phyloP scores from a whole-genome alignment of 202 grass and related monocot species.

The Bolboschoenoplectus hybrid region DNA sequence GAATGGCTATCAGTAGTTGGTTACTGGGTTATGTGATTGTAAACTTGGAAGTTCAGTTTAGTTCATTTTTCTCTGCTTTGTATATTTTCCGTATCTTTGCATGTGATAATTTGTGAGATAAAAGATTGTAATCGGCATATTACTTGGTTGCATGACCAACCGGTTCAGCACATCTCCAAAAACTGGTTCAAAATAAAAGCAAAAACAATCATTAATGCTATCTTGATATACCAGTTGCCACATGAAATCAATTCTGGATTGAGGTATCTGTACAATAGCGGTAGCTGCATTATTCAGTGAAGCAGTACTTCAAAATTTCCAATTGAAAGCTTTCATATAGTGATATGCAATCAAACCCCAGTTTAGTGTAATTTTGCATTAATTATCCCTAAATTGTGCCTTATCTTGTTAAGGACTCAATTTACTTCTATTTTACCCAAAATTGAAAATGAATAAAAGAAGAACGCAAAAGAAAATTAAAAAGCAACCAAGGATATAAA shows the following conservation, averaged over 20 bases:
- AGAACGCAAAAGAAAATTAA: background rate
- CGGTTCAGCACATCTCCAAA: constrained; percentile 18
- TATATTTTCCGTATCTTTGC: background rate
- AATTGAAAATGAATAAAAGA: background rate
- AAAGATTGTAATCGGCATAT: background rate
- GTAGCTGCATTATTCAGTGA: background rate
- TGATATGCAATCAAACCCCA: background rate
- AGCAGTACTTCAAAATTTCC: background rate
- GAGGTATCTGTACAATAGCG: background rate
- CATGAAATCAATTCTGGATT: background rate
- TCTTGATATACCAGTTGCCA: background rate
- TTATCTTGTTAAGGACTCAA: background rate
- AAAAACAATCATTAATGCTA: background rate
- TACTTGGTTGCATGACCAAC: background rate
- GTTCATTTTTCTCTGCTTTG: constrained; percentile 28
- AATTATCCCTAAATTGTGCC: background rate
- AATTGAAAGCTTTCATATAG: background rate
- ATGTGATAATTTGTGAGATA: constrained; percentile 8
- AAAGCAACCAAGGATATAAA: constrained; percentile 6
- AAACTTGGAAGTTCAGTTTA: constrained; percentile 39
- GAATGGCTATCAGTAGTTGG: constrained; percentile 25
- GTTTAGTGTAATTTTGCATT: background rate
- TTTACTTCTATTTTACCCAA: background rate
- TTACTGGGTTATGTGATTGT: constrained; percentile 33
- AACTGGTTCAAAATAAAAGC: background rate